Percentiles rank a stretch among this genome's conserved stretches.
Conservation (phyloP, 2,329 filamentous ascomycete genomes). For the Colletotrichum orbiculare region DNA sequence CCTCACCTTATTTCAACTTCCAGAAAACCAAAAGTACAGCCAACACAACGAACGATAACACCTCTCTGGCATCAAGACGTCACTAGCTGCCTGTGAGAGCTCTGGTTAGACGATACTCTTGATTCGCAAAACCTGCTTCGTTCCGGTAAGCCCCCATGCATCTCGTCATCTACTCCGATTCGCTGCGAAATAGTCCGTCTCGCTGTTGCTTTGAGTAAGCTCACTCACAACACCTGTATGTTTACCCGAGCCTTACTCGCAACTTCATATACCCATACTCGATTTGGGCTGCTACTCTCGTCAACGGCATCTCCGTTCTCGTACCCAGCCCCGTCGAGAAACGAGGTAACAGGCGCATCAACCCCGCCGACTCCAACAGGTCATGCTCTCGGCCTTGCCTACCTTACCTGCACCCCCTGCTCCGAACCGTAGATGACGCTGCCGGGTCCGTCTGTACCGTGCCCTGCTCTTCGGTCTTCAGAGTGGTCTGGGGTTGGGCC, state of each 20-base stretch:
- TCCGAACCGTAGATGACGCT: slow-evolving; percentile 5
- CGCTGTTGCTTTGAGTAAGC: neutral
- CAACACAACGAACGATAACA: neutral
- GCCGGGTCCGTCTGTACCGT: slow-evolving; percentile 9
- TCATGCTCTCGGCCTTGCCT: slow-evolving; percentile 10
- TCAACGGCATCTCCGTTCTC: slow-evolving; percentile 17
- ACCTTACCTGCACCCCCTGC: slow-evolving; percentile 15
- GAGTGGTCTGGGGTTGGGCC: neutral
- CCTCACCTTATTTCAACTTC: neutral
- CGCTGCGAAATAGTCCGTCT: slow-evolving; percentile 4
- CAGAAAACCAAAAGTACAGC: neutral
- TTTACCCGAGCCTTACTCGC: neutral
- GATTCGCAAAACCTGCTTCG: slow-evolving; percentile 15
- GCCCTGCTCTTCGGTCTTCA: slow-evolving; percentile 4
- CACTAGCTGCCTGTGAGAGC: neutral
- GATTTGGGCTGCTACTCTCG: neutral
- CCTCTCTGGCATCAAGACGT: slow-evolving; percentile 11
- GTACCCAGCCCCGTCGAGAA: neutral
- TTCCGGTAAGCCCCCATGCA: slow-evolving; percentile 23
- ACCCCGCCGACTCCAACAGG: neutral
- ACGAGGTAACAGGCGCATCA: slow-evolving; percentile 9
- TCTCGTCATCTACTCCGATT: slow-evolving; percentile 22
- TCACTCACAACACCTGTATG: neutral
- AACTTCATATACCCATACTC: slow-evolving; percentile 1
- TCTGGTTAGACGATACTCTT: neutral